Evolutionary conservation across 352 stramenopile genomes (phyloP).

Genomic region (Phytophthora rubi): DNA sequence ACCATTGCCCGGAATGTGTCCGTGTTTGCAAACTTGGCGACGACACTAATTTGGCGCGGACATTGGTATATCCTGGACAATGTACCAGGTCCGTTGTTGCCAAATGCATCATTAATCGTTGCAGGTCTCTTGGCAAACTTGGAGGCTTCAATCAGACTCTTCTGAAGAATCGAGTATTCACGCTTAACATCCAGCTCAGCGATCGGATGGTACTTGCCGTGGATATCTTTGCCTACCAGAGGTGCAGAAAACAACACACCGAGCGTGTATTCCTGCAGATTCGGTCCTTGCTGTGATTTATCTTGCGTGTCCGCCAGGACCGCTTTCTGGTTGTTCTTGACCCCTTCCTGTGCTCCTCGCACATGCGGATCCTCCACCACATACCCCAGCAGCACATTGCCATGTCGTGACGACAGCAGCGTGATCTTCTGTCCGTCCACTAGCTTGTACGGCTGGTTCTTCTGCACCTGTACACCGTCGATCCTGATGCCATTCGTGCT

Average conservation of each 20-base stretch:
- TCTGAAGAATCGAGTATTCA: conserved; percentile 82
- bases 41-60: conserved; percentile 89
- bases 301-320: conserved; percentile 47
- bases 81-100: conserved; percentile 23
- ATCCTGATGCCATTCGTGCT: conserved; percentile 79
- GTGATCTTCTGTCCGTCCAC: conserved; percentile 75
- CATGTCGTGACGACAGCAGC: conserved; percentile 66
- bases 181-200: conserved; percentile 84
- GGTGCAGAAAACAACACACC: conserved; percentile 95
- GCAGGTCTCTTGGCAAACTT: conserved; percentile 59
- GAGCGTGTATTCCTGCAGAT: conserved; percentile 85
- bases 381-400: conserved; percentile 72
- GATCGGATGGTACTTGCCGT: conserved; percentile 92
- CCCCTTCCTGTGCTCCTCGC: conserved; percentile 38
- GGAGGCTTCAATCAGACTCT: conserved; percentile 77
- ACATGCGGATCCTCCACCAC: conserved; percentile 81
- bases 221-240: conserved; percentile 91
- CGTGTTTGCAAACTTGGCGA: conserved; percentile 94
- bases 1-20: conserved; percentile 93
- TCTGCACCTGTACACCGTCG: conserved; percentile 57
- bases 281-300: conserved; percentile 57
- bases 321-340: conserved; percentile 15
- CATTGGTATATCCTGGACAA: conserved; percentile 59
- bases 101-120: conserved; percentile 16
- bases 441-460: conserved; percentile 57